Percentiles rank a stretch among this genome's conserved stretches.
Evolutionary conservation across 768 basidiomycete species (phyloP).

Genomic region (Pleurotus citrinopileatus): DNA sequence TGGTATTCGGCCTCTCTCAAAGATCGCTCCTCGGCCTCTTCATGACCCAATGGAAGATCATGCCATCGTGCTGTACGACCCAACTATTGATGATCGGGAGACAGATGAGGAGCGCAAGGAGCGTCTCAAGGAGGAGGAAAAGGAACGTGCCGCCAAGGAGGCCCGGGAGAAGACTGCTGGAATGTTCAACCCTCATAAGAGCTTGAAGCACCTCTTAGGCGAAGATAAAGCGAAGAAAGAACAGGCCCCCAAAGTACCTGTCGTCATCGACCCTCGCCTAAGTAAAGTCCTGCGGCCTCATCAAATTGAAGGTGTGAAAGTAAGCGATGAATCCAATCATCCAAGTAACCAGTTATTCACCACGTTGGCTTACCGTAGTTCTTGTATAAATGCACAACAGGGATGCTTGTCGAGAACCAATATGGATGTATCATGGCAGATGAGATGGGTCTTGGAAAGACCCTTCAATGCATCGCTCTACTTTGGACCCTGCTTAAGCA

Average conservation of each 20-base stretch:
- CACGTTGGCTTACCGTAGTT: conserved; percentile 71
- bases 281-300: conserved; percentile 90
- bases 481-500: conserved; percentile 96
- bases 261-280: conserved; percentile 92
- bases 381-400: conserved; percentile 92
- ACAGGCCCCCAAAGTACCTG: conserved; percentile 77
- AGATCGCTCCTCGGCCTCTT: conserved; percentile 85
- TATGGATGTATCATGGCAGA: conserved; percentile 99
- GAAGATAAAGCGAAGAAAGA: conserved; percentile 67
- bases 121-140: conserved; percentile 71
- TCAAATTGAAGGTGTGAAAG: conserved; percentile 98
- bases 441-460: conserved; percentile 98
- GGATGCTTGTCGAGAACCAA: conserved; percentile 88
- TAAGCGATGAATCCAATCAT: too few species aligned
- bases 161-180: conserved; percentile 69
- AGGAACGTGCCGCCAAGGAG: conserved; percentile 58
- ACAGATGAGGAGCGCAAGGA: conserved; percentile 83
- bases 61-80: conserved; percentile 96
- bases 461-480: conserved; percentile 93
- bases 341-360: too few species aligned
- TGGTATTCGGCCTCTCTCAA: conserved; percentile 79
- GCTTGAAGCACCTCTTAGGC: conserved; percentile 73
- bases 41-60: conserved; percentile 98
- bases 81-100: conserved; percentile 90
- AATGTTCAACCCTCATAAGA: conserved; percentile 90